Percentiles rank a stretch among this genome's conserved stretches.
Conservation (phyloP, 1,284 basidiomycete species). For the Cryptococcus maquisensis region DNA sequence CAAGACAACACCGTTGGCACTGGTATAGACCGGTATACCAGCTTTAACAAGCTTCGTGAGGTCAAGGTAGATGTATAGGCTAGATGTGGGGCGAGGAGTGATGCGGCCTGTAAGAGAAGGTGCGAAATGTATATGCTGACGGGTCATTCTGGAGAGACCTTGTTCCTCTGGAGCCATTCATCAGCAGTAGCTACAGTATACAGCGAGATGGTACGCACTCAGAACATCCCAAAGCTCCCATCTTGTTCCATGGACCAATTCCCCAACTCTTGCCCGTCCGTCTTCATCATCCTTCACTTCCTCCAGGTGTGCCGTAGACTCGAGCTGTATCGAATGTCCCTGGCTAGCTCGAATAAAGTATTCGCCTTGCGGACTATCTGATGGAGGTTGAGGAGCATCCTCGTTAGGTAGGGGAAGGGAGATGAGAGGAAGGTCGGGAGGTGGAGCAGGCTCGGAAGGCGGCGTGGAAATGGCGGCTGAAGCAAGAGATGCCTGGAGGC, state of each 20-base stretch:
- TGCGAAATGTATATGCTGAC: slow-evolving; percentile 50
- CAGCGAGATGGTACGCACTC: slow-evolving; percentile 28
- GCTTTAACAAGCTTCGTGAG: slow-evolving; percentile 31
- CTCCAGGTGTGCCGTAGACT: slow-evolving; percentile 54
- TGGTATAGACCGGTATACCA: slow-evolving; percentile 42
- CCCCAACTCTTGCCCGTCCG: slow-evolving; percentile 27
- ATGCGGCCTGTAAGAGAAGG: slow-evolving; percentile 29
- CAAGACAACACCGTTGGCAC: slow-evolving; percentile 46
- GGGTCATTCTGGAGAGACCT: slow-evolving; percentile 43
- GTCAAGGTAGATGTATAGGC: slow-evolving; percentile 46
- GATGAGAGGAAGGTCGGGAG: slow-evolving; percentile 30
- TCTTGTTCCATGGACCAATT: slow-evolving; percentile 46
- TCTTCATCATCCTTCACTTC: slow-evolving; percentile 32
- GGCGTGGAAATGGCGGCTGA: slow-evolving; percentile 1
- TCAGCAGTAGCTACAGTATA: background rate
- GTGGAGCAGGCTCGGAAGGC: background rate
- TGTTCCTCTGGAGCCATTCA: slow-evolving; percentile 17
- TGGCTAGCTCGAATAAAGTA: slow-evolving; percentile 93
- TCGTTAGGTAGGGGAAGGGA: slow-evolving; percentile 10
- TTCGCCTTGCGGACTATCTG: slow-evolving; percentile 25
- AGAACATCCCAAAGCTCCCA: slow-evolving; percentile 43
- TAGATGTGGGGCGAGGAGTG: slow-evolving; percentile 40
- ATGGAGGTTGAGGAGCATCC: background rate
- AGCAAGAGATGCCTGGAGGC: slow-evolving; percentile 11
- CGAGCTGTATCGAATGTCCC: slow-evolving; percentile 80